These are phyloP conservation scores for Calonectria leucothoes DNA, from an alignment of 2,329 filamentous ascomycete genomes.

Conservation along the genomic window DNA sequence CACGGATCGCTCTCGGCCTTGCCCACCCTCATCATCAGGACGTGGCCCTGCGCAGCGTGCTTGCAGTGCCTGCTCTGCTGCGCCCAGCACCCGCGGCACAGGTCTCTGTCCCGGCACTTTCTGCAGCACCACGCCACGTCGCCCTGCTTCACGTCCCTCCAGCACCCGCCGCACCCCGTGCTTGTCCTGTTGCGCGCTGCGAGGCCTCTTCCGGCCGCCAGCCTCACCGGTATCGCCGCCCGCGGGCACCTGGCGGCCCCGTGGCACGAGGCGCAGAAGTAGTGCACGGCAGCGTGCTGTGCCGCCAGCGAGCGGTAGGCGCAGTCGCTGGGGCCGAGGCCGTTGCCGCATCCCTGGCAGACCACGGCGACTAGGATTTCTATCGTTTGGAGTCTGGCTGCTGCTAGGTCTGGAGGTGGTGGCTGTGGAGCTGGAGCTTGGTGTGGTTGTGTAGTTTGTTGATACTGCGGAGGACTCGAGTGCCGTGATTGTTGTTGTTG, in stretches of 20 bases:
- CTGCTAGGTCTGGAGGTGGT: neutral
- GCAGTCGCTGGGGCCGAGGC: slow-evolving; percentile 1
- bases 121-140: slow-evolving; percentile 34
- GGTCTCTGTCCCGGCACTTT: slow-evolving; percentile 30
- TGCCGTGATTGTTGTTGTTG: neutral
- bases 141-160: slow-evolving; percentile 24
- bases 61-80: slow-evolving; percentile 29
- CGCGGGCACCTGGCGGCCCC: neutral
- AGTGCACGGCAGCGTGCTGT: neutral
- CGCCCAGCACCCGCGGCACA: slow-evolving; percentile 32
- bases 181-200: slow-evolving; percentile 8
- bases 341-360: slow-evolving; percentile 12
- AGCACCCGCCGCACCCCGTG: slow-evolving; percentile 23
- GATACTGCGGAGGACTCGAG: neutral
- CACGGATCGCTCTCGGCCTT: slow-evolving; percentile 17
- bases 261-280: slow-evolving; percentile 1
- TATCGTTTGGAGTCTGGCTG: neutral
- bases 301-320: slow-evolving; percentile 8
- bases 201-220: slow-evolving; percentile 2
- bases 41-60: slow-evolving; percentile 25
- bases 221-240: neutral
- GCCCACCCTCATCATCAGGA: slow-evolving; percentile 29
- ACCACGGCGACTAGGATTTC: slow-evolving; percentile 10
- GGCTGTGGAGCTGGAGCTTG: neutral
- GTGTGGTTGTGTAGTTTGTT: neutral